Conservation (phyloP, 108 stramenopile genomes). For the Nitzschia palea region DNA sequence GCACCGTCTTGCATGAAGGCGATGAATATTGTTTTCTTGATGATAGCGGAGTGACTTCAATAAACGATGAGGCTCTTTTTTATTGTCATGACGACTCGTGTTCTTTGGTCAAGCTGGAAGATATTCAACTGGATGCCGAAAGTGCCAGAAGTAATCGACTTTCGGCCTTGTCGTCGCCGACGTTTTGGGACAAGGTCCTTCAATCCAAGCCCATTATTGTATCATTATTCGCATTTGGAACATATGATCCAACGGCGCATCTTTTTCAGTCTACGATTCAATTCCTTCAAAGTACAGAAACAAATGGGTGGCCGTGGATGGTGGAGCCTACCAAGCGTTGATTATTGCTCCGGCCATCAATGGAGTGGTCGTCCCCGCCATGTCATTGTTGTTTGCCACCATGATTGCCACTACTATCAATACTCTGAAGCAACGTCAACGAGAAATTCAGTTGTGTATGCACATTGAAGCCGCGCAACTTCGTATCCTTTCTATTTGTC, state of each 20-base stretch:
- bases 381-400: constrained; percentile 39
- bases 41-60: background rate
- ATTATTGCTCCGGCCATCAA: constrained; percentile 47
- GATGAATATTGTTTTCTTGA: background rate
- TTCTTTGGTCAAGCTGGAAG: background rate
- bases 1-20: background rate
- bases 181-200: constrained; percentile 15
- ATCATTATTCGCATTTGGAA: background rate
- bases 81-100: background rate
- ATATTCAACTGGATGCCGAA: background rate
- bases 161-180: background rate
- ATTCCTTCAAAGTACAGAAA: background rate
- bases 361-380: constrained; percentile 39
- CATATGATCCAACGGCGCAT: constrained; percentile 6
- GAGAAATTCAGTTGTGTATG: constrained; percentile 47
- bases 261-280: background rate
- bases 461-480: constrained; percentile 63
- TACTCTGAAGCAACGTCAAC: constrained; percentile 39
- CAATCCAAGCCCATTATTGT: constrained; percentile 6
- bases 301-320: constrained; percentile 75
- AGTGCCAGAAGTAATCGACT: background rate
- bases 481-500: background rate
- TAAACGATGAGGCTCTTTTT: background rate
- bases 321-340: constrained; percentile 62
- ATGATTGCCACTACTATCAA: constrained; percentile 32